Evolutionary conservation across 164 flowering plant genomes (phyloP), one percentile per base, ranked within the genome.

Genomic region (Annona squamosa): DNA sequence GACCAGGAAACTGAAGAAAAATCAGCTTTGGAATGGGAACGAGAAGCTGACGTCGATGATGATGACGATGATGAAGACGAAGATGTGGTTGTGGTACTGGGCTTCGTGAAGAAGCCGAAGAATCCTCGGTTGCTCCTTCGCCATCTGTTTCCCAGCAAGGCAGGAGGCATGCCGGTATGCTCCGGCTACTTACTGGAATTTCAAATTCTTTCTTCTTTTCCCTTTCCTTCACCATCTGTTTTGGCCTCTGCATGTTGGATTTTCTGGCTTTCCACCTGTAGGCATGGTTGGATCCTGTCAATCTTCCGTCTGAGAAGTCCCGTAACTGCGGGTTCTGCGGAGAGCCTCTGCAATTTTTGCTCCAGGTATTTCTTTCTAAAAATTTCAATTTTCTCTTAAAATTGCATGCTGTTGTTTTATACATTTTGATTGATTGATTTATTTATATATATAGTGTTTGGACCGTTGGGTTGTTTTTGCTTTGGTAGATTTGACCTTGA

Each of bases 211-310:
- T 19, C 19, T 65, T 61, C 37, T 63, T 66, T 26, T 26, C 37
- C 37, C 37, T 26, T 26, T 26, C 37, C 37, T 26, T 26, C 37
- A 0, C 37, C 37, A 26, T 26, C 37, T 26, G 37, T 26, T 26
- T 26, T 26, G 37, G 37, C 37, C 37, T 26, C 37, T 26, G 37
- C 37, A 26, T 26, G 37, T 26, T 26, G 37, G 37, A 26, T 1
- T 3, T 26, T 72, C 2, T 19, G 46, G 18, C 16, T 62, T 57
- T 45, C 59, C 13, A 26, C 19, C 1, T 76, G 62, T 77, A 93
- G 98, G 98, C 97, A 16, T 93, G 98, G 98, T 81, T 93, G 85
- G 91, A 91, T 78, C 99, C 99, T 10, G 63, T 81, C 64, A 84
- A 89, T 82, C 80, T 95, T 73, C 98, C 97, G 0, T 81, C 88